Evolutionary conservation across 345 rosid genomes (phyloP).

Genomic region (Cardamine occulta): DNA sequence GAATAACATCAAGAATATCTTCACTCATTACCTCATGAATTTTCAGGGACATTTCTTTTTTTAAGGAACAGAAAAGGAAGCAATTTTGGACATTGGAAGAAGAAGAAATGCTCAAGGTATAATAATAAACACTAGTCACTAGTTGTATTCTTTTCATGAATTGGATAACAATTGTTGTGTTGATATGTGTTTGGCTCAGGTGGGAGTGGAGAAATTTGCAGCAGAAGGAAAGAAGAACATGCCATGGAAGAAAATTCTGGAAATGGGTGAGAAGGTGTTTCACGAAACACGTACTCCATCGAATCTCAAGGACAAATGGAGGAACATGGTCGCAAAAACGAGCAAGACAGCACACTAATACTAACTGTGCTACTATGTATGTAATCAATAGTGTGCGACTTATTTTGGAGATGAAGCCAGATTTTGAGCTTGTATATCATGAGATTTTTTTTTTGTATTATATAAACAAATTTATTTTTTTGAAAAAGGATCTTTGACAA

Average conservation of each 20-base stretch:
- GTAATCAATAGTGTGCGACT: not conserved
- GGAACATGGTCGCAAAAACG: constrained; percentile 39
- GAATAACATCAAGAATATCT: constrained; percentile 18
- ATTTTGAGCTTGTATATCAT: constrained; percentile 12
- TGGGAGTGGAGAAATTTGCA: constrained; percentile 60
- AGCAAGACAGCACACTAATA: not conserved
- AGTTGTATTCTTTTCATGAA: not conserved
- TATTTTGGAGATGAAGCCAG: constrained; percentile 27
- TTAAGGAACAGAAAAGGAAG: constrained; percentile 32
- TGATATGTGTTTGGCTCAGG: constrained; percentile 45
- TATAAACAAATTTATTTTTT: not conserved
- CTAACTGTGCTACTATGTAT: not conserved
- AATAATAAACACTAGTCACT: not conserved
- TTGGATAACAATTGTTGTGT: not conserved
- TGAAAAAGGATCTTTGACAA: not conserved
- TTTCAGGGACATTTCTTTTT: constrained; percentile 30
- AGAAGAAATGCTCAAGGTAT: constrained; percentile 46
- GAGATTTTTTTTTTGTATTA: not conserved
- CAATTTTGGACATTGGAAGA: constrained; percentile 36
- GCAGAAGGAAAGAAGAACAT: constrained; percentile 55
- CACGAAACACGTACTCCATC: constrained; percentile 58
- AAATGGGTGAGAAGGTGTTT: constrained; percentile 67
- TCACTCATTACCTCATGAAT: constrained; percentile 7
- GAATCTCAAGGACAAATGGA: constrained; percentile 90
- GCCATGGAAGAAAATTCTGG: constrained; percentile 83